A percentile compares a stretch with the other conserved stretches of the same genome.
These are phyloP conservation scores for Mortierella claussenii DNA, from an alignment of 192 early-diverging fungal genomes.

Conservation along the genomic window DNA sequence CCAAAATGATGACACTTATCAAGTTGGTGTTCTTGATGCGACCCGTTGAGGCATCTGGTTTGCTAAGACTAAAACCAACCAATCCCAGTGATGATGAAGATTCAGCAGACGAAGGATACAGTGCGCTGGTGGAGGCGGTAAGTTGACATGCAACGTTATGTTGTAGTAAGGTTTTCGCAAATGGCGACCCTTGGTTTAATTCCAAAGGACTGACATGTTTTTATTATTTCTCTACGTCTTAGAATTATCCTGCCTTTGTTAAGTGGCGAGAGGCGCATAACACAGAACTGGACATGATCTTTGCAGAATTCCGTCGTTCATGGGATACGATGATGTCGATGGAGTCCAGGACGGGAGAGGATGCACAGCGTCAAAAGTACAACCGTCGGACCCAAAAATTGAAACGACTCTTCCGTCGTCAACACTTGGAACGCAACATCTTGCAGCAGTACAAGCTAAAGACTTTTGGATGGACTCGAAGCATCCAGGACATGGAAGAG, in stretches of 20 bases:
- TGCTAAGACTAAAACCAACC: constrained; percentile 48
- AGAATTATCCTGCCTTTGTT: constrained; percentile 67
- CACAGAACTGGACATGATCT: constrained; percentile 63
- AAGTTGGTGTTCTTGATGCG: constrained; percentile 43
- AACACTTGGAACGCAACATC: constrained; percentile 56
- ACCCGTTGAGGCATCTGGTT: constrained; percentile 31
- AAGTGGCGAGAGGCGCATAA: constrained; percentile 65
- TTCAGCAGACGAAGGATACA: constrained; percentile 44
- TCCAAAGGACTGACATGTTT: too few relatives aligned
- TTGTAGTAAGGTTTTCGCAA: too few relatives aligned
- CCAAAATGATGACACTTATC: constrained; percentile 62
- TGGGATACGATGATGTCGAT: constrained; percentile 67
- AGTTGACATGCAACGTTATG: too few relatives aligned
- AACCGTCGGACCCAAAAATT: constrained; percentile 62
- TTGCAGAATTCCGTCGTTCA: constrained; percentile 63
- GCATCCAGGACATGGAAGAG: constrained; percentile 69
- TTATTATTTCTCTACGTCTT: too few relatives aligned
- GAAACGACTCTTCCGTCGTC: constrained; percentile 59
- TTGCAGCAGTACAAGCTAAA: constrained; percentile 62
- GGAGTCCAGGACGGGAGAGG: constrained; percentile 64
- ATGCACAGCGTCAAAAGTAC: constrained; percentile 58
- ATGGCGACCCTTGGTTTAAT: too few relatives aligned
- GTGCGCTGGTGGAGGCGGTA: constrained; percentile 50
- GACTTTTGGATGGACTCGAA: constrained; percentile 62
- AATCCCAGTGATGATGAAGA: constrained; percentile 50